Evolutionary conservation across 805 yeast genomes (phyloP).

Genomic region (Sugiyamaella lignohabitans): DNA sequence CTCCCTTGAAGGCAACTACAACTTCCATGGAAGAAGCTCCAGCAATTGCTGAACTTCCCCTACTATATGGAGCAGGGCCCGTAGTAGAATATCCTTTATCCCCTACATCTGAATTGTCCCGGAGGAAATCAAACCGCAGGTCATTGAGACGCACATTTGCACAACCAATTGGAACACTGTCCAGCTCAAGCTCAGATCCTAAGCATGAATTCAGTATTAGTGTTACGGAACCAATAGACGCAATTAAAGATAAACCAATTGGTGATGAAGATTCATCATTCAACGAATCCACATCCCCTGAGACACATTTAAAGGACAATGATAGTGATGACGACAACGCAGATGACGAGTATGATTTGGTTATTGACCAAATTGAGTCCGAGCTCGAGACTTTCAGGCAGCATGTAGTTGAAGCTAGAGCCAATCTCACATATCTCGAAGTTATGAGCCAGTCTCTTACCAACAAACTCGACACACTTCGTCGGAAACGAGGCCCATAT

Average conservation of each 20-base stretch:
- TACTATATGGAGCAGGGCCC: conserved; percentile 12
- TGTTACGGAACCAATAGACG: background rate
- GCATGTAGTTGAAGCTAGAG: background rate
- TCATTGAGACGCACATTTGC: too few species aligned
- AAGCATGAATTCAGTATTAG: background rate
- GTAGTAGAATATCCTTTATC: conserved; percentile 11
- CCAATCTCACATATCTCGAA: background rate
- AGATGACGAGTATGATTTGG: background rate
- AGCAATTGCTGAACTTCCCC: background rate
- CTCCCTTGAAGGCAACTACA: background rate
- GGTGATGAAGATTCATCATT: background rate
- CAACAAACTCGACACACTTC: background rate
- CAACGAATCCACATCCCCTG: background rate
- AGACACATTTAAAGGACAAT: background rate
- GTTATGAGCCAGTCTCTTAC: background rate
- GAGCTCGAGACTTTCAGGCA: background rate
- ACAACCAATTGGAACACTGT: too few species aligned
- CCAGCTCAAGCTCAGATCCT: too few species aligned
- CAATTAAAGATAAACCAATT: background rate
- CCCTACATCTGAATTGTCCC: conserved; percentile 8
- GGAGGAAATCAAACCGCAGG: background rate
- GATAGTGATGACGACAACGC: too few species aligned
- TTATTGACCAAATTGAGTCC: background rate
- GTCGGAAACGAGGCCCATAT: too few species aligned
- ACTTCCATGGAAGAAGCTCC: background rate